These are phyloP conservation scores for Didymosphaeria variabile DNA, from an alignment of 2,329 filamentous ascomycete genomes.

Conservation along the genomic window DNA sequence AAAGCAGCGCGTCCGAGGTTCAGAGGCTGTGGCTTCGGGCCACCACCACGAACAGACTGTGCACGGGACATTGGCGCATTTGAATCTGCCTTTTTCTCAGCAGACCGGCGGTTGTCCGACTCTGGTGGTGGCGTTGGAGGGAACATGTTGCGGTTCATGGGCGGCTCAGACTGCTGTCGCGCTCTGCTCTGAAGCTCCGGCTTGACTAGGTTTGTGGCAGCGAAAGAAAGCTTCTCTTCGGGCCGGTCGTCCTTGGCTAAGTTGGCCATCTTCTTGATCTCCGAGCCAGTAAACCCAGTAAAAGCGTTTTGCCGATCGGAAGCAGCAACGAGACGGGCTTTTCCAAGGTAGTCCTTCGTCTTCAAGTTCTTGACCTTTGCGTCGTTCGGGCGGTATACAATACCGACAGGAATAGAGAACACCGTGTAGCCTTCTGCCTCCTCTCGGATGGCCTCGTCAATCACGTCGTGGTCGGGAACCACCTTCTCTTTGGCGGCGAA, in stretches of 20 bases:
- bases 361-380: slow-evolving; percentile 98
- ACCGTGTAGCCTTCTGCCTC: slow-evolving; percentile 97
- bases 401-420: slow-evolving; percentile 96
- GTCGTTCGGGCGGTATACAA: slow-evolving; percentile 94
- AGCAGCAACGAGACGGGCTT: slow-evolving; percentile 90
- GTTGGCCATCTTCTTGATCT: slow-evolving; percentile 73
- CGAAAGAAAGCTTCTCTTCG: slow-evolving; percentile 85
- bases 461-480: slow-evolving; percentile 95
- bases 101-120: slow-evolving; percentile 67
- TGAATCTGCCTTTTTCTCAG: slow-evolving; percentile 25
- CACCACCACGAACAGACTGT: slow-evolving; percentile 58
- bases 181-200: slow-evolving; percentile 78
- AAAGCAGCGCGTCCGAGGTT: slow-evolving; percentile 61
- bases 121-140: slow-evolving; percentile 99
- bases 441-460: slow-evolving; percentile 94
- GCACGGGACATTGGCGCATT: slow-evolving; percentile 56
- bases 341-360: slow-evolving; percentile 96
- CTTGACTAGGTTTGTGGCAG: slow-evolving; percentile 91
- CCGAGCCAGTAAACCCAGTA: slow-evolving; percentile 81
- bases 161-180: slow-evolving; percentile 86
- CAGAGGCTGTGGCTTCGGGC: slow-evolving; percentile 58
- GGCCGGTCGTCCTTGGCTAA: slow-evolving; percentile 79
- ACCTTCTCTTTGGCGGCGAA: slow-evolving; percentile 96
- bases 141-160: slow-evolving; percentile 81
- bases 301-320: slow-evolving; percentile 83